Conservation (phyloP, 257 asterid species). For the Gentiana straminea region DNA sequence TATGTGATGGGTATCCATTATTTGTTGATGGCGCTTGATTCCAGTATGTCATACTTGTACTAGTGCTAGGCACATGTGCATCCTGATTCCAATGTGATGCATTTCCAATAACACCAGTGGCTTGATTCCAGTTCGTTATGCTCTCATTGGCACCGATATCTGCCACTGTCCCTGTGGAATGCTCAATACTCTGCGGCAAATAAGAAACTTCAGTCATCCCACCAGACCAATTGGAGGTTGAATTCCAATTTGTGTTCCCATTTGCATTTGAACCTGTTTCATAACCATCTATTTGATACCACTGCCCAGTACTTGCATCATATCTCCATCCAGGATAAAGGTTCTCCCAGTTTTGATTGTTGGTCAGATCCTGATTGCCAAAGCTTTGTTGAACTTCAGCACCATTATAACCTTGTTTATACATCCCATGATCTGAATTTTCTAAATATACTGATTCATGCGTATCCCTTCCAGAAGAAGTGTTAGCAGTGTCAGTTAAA, state of each 20-base stretch:
- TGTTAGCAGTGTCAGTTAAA: constrained; percentile 15
- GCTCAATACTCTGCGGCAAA: constrained; percentile 57
- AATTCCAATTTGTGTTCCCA: constrained; percentile 20
- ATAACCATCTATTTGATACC: constrained; percentile 70
- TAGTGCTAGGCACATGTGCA: constrained; percentile 9
- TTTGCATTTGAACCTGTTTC: constrained; percentile 24
- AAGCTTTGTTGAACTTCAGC: constrained; percentile 33
- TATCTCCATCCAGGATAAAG: constrained; percentile 90
- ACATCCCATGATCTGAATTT: constrained; percentile 18
- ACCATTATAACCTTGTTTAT: constrained; percentile 26
- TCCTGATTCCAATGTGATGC: constrained; percentile 21
- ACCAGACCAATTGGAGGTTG: constrained; percentile 33
- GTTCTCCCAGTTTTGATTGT: constrained; percentile 65
- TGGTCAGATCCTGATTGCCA: constrained; percentile 32
- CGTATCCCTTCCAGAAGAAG: constrained; percentile 20
- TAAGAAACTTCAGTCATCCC: constrained; percentile 50
- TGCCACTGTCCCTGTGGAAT: constrained; percentile 40
- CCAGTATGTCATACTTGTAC: constrained; percentile 37
- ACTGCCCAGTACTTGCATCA: constrained; percentile 62
- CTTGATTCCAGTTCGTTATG: constrained; percentile 46
- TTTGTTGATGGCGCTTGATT: constrained; percentile 40
- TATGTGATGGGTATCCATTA: constrained; percentile 70
- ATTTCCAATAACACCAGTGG: constrained; percentile 14
- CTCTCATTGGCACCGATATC: constrained; percentile 35
- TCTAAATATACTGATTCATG: constrained; percentile 26